Percentiles rank a stretch among this genome's conserved stretches.
Evolutionary conservation across 2,329 filamentous ascomycete genomes (phyloP).

Genomic region (Aulographum hederae): DNA sequence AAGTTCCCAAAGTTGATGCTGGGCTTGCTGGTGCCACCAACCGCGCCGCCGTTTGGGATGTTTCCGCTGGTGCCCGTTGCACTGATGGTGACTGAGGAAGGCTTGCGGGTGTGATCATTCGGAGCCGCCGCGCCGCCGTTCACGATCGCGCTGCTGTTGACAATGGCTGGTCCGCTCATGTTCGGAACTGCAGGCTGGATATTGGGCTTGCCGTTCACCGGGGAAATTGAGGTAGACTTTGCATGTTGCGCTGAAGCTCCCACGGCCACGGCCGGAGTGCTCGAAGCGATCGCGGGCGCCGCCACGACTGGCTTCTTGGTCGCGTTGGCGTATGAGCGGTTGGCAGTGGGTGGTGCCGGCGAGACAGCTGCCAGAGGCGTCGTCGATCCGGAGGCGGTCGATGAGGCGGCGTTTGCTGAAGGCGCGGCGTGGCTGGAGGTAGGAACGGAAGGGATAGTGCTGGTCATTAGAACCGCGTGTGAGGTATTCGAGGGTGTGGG

Average conservation of each 20-base stretch:
- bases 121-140: conserved; percentile 43
- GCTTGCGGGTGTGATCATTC: conserved; percentile 64
- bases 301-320: conserved; percentile 33
- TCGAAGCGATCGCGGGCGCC: conserved; percentile 28
- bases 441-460: conserved; percentile 34
- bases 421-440: conserved; percentile 28
- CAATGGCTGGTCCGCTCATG: conserved; percentile 39
- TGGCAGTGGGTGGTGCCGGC: conserved; percentile 34
- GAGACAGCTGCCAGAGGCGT: conserved; percentile 31
- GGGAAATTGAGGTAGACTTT: conserved; percentile 47
- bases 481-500: neutral
- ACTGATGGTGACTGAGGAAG: conserved; percentile 81
- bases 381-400: conserved; percentile 30
- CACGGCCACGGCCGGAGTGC: conserved; percentile 33
- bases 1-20: conserved; percentile 76
- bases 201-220: conserved; percentile 68
- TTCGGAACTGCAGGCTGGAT: conserved; percentile 50
- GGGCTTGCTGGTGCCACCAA: conserved; percentile 34
- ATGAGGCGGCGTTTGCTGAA: conserved; percentile 27
- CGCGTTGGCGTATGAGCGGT: conserved; percentile 42
- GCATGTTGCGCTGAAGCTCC: conserved; percentile 34
- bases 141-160: conserved; percentile 38
- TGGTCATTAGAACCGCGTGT: conserved; percentile 37
- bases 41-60: conserved; percentile 57
- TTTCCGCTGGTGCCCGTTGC: conserved; percentile 61